Evolutionary conservation across 495 filamentous ascomycete genomes (phyloP), one percentile per base, ranked within the genome.

Genomic region (Terfezia boudieri): DNA sequence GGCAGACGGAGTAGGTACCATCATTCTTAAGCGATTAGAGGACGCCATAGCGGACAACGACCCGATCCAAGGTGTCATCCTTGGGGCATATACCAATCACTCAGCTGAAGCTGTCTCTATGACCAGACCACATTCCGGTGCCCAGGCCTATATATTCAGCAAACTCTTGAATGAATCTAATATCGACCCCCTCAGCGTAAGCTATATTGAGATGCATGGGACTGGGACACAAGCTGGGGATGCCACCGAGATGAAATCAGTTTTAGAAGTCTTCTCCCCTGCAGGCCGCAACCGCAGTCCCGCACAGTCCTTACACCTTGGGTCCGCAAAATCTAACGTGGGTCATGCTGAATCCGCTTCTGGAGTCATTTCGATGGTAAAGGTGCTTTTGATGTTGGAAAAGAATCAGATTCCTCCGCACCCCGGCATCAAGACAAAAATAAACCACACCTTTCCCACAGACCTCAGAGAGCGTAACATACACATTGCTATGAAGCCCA

Each of bases 301-400:
- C 1, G 76, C 80, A 43, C 77, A 83, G 62, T 78, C 84, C 0
- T 75, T 95, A 6, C 77, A 83, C 58, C 72, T 95, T 1, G 89
- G 89, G 16, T 79, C 88, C 0, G 78, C 85, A 37, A 95, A 95
- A 61, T 76, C 89, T 0, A 94, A 94, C 56, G 74, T 94, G 32
- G 88, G 88, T 2, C 89, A 95, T 66, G 86, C 80, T 37, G 88
- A 94, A 63, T 83, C 86, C 43, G 86, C 81, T 0, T 92, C 88
- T 49, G 88, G 88, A 54, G 75, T 90, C 36, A 82, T 82, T 1
- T 78, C 83, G 2, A 71, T 95, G 20, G 73, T 85, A 65, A 95
- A 95, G 68, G 78, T 89, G 1, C 66, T 94, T 51, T 67, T 94
- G 67, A 94, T 94, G 87, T 69, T 94, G 67, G 73, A 81, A 66